Conservation (phyloP, 106 monocot species). For the Posidonia australis region DNA sequence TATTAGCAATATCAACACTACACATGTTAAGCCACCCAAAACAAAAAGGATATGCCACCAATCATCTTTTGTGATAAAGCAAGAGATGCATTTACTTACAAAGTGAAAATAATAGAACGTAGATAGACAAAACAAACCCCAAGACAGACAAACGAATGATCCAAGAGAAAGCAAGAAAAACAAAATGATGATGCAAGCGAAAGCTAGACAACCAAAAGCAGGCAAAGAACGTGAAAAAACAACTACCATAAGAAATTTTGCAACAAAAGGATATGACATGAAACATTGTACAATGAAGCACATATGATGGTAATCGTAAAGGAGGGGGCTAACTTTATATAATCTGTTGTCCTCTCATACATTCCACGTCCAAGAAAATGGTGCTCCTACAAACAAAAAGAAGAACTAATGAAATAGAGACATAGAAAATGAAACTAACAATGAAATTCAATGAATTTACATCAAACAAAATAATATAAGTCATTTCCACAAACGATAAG, state of each 20-base stretch:
- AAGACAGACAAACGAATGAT: too few relatives aligned
- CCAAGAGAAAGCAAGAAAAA: neutral
- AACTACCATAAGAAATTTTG: too few relatives aligned
- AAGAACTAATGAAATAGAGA: neutral
- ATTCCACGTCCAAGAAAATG: conserved; percentile 91
- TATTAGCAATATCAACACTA: too few relatives aligned
- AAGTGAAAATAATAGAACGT: too few relatives aligned
- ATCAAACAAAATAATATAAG: too few relatives aligned
- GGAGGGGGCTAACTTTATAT: conserved; percentile 46
- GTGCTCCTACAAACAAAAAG: conserved; percentile 53
- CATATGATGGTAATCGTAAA: neutral
- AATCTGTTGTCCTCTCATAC: conserved; percentile 73
- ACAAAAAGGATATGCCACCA: too few relatives aligned
- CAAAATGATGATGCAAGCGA: neutral
- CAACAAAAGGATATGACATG: neutral
- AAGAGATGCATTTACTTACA: too few relatives aligned
- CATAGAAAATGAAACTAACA: neutral
- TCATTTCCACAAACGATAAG: neutral
- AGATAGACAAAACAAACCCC: too few relatives aligned
- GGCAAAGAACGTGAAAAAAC: too few relatives aligned
- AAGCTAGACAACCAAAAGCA: neutral
- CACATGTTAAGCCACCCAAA: too few relatives aligned
- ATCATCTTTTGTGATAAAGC: too few relatives aligned
- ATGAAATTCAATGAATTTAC: neutral
- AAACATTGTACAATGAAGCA: neutral